A percentile compares a stretch with the other conserved stretches of the same genome.
Evolutionary conservation across 768 basidiomycete genomes (phyloP).

Genomic region (Hericium erinaceus): DNA sequence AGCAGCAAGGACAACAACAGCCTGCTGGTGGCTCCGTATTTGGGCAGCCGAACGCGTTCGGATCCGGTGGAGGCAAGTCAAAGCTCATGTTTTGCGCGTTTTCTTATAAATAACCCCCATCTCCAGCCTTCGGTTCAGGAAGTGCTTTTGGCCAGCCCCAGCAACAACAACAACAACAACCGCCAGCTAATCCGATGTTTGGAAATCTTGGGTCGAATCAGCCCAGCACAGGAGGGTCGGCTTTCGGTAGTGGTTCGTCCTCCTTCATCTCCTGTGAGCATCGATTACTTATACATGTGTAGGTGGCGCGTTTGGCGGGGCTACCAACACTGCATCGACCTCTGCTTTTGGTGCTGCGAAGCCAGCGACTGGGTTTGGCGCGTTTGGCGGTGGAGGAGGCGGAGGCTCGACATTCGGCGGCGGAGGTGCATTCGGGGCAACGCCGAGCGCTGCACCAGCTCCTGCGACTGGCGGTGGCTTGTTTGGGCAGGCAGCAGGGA

Average conservation of each 20-base stretch:
- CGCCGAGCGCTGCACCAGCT: constrained; percentile 16
- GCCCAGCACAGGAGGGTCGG: constrained; percentile 24
- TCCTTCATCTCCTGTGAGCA: constrained; percentile 7
- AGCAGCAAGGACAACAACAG: constrained; percentile 43
- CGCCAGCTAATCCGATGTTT: constrained; percentile 73
- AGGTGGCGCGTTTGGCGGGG: constrained; percentile 28
- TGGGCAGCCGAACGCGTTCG: constrained; percentile 63
- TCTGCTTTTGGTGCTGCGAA: constrained; percentile 60
- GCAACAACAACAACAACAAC: constrained; percentile 40
- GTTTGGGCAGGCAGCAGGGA: constrained; percentile 46
- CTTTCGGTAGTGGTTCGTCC: constrained; percentile 28
- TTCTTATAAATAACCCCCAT: not conserved
- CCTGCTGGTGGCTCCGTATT: constrained; percentile 38
- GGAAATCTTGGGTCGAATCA: constrained; percentile 40
- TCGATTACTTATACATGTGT: constrained; percentile 2
- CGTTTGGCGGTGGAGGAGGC: constrained; percentile 55
- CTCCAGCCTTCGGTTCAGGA: constrained; percentile 30
- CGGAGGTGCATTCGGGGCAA: constrained; percentile 33
- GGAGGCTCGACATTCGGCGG: constrained; percentile 43
- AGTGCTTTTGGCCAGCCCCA: constrained; percentile 42
- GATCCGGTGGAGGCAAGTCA: constrained; percentile 49
- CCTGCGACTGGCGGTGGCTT: constrained; percentile 38
- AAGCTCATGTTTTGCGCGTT: constrained; percentile 15
- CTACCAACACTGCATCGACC: constrained; percentile 23
- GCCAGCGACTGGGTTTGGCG: constrained; percentile 67